Base-by-base conservation (phyloP, 768 basidiomycete genomes). In the Phaffia australis region DNA sequence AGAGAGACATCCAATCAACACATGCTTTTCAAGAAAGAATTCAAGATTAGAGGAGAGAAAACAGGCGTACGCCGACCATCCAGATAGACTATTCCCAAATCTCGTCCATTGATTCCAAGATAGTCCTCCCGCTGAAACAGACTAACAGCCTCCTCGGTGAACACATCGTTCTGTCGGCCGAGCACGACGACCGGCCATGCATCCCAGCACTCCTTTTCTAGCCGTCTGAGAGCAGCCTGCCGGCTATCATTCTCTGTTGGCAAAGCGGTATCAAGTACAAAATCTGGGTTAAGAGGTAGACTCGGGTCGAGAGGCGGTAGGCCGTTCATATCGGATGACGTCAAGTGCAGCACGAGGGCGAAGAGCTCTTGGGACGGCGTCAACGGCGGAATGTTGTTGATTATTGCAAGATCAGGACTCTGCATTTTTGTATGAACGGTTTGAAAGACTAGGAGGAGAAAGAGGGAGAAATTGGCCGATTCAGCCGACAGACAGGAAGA, bases 291-390 rank as follows among this genome's bases (percentile, higher is more conserved):
- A 49, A 60, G 59, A 19, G 59, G 59, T 27, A 8, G 47, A 19
- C 27, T 18, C 23, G 59, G 59, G 18, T 60, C 47, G 35, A 60
- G 59, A 29, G n/a, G 46, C 7, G 59, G 59, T 6, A 60, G 59
- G 23, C 47, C 50, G 59, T 60, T 46, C n/a, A 49, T 46, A 27
- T n/a, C n/a, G n/a, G 21, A 35, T 14, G 59, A 49, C 35, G 59
- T 60, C 3, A 60, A 49, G n/a, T 48, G 50, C 19, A 60, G 59
- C 19, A 49, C 46, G 15, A 60, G 59, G 23, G 59, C 59, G 15
- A 49, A 46, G 9, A 60, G 59, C 46, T 60, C 59, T 46, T 60
- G 59, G 5, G 46, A 48, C 11, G 29, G 11, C 9, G 32, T 60
- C 2, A 60, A n/a, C 3, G 59, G 59, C 11, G 25, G 57, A 59